Percentiles rank a stretch among this genome's conserved stretches.
phyloP scores from a whole-genome alignment of 2,329 filamentous ascomycete genomes.

The Gremmenia infestans region DNA sequence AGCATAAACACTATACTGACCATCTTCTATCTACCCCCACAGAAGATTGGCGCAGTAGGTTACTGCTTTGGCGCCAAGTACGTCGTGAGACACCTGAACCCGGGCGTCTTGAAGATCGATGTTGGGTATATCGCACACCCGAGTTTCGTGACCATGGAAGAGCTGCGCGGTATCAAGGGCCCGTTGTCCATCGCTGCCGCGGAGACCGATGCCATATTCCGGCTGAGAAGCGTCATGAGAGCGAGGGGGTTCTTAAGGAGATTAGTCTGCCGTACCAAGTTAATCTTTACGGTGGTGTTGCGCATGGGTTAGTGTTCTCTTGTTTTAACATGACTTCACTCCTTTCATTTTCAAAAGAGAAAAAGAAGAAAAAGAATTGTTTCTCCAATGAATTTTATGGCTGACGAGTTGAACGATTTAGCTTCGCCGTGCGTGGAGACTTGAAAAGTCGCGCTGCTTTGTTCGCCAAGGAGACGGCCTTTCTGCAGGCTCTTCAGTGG shows the following conservation, averaged over 20 bases:
- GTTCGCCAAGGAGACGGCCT: too few species aligned
- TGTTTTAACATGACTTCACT: constrained; percentile 7
- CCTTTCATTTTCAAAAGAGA: too few species aligned
- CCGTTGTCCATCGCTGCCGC: constrained; percentile 61
- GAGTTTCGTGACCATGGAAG: constrained; percentile 61
- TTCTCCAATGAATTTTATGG: too few species aligned
- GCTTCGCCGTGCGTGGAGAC: too few species aligned
- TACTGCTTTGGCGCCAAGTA: constrained; percentile 75
- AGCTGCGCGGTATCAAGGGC: constrained; percentile 57
- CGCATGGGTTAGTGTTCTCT: constrained; percentile 56
- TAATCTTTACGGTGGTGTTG: constrained; percentile 63
- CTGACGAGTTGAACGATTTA: too few species aligned
- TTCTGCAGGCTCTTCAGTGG: too few species aligned
- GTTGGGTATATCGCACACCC: constrained; percentile 70
- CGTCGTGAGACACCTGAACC: constrained; percentile 60
- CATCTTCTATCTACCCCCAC: neutral
- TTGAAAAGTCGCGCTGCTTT: too few species aligned
- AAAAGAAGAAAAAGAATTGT: too few species aligned
- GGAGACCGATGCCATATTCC: constrained; percentile 60
- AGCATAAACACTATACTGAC: neutral
- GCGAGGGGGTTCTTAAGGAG: constrained; percentile 54
- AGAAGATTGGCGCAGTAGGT: constrained; percentile 54
- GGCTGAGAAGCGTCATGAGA: constrained; percentile 53
- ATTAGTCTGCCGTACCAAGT: constrained; percentile 56
- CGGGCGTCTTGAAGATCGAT: constrained; percentile 47